These are phyloP conservation scores for Cladosporium colombiae DNA, from an alignment of 2,329 filamentous ascomycete genomes.

Conservation along the genomic window DNA sequence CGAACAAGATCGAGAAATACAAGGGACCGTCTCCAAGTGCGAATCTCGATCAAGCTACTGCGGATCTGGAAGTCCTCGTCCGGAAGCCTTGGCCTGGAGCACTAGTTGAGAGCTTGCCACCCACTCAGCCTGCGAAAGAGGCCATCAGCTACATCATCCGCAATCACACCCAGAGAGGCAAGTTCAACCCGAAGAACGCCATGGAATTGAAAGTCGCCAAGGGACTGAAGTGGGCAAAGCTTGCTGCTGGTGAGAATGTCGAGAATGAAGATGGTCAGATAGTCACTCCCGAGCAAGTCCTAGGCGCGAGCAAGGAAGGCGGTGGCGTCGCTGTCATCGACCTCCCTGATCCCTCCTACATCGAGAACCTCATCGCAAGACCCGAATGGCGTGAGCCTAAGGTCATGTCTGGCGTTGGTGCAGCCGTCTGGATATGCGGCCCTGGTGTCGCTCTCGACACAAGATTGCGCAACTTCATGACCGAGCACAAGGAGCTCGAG, in stretches of 20 bases:
- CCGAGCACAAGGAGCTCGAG: slow-evolving; percentile 59
- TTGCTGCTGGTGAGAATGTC: slow-evolving; percentile 67
- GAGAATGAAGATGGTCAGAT: slow-evolving; percentile 63
- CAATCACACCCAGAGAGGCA: slow-evolving; percentile 73
- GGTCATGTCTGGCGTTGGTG: slow-evolving; percentile 66
- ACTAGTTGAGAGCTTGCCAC: slow-evolving; percentile 64
- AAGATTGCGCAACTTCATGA: slow-evolving; percentile 69
- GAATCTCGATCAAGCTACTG: slow-evolving; percentile 44
- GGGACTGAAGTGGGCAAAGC: slow-evolving; percentile 58
- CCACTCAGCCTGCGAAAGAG: slow-evolving; percentile 63
- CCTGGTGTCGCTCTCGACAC: slow-evolving; percentile 64
- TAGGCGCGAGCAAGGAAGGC: slow-evolving; percentile 67
- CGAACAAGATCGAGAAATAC: slow-evolving; percentile 69
- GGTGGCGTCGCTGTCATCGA: slow-evolving; percentile 79
- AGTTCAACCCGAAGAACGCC: slow-evolving; percentile 70
- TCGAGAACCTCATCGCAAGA: slow-evolving; percentile 68
- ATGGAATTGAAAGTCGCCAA: slow-evolving; percentile 63
- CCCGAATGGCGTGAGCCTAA: slow-evolving; percentile 69
- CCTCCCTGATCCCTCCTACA: slow-evolving; percentile 68
- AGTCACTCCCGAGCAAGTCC: slow-evolving; percentile 84
- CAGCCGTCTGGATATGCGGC: slow-evolving; percentile 81
- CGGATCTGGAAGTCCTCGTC: slow-evolving; percentile 70
- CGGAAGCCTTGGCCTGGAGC: slow-evolving; percentile 79
- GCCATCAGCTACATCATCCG: slow-evolving; percentile 87
- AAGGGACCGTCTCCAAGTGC: slow-evolving; percentile 64